Base-by-base conservation (phyloP, 192 early-diverging fungal genomes). In the Linnemannia hyalina region DNA sequence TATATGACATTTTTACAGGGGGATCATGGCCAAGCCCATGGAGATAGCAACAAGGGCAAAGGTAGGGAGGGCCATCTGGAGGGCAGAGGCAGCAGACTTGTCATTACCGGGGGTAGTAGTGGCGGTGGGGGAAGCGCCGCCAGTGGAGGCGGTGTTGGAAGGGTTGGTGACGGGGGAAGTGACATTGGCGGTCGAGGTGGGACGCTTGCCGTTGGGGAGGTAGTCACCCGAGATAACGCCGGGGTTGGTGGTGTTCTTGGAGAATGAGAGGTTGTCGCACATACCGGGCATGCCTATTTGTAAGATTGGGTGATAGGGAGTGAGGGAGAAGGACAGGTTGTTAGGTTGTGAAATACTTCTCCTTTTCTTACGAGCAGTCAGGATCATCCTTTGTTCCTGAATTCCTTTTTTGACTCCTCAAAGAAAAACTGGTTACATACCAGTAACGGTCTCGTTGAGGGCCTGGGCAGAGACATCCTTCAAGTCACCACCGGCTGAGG, bases 21-120 rank as follows among this genome's bases (percentile, higher is more conserved):
- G 74, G 63, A 78, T 69, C 75, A 83, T 69, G 68, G 82, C 76
- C 65, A 83, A 60, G 26, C 82, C 75, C 82, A 79, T 70, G 49
- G 82, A 83, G 42, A 83, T 41, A 65, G 46, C 57, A 36, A 73
- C 82, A 38, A 83, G 77, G 23, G 41, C 68, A 38, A 72, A 11
- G 63, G 82, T 83, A 1, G 76, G 75, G 40, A 79, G 32, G 35
- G 82, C 47, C 40, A 74, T 69, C 73, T 83, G 82, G 73, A 83
- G 11, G 4, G 77, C n/a, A n/a, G 42, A 38, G 40, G 76, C 82
- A 70, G 57, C 73, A 49, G 35, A 70, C 32, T 77, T 78, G 44
- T 0, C 40, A 4, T 1, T 20, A 47, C 22, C 52, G 32, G 22
- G 35, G 54, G 40, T 40, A 40, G 38, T 40, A 40, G 38, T 36